Evolutionary conservation across 208 protist species (phyloP), one percentile per base, ranked within the genome.

Genomic region (Leishmania aethiopica): DNA sequence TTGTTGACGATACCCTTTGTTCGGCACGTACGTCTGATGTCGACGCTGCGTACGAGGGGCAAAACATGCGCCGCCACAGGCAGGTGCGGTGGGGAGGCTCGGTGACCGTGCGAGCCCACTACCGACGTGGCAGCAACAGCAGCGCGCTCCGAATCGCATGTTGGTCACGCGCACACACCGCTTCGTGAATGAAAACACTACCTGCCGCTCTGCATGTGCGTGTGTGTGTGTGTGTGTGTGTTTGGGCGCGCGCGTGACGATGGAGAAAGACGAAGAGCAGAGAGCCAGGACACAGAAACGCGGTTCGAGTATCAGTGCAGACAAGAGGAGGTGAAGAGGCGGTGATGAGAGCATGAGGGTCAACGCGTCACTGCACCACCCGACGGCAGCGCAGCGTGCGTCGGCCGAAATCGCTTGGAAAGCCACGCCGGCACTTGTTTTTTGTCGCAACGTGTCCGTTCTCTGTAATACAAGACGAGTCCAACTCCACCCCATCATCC

Each of bases 1-100:
- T 75, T 95, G 89, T 57, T 88, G 53, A 17, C 93, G 92, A 74
- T 96, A 95, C 62, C 95, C 95, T 66, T 96, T 98, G 84, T 93
- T 96, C 22, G 92, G 93, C 67, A 94, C 80, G 28, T 81, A 71
- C 4, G 67, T 79, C 75, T 93, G 90, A 35, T 79, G 78, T 19
- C 69, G 77, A 28, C 76, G 76, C 57, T 80, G 67, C 55, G n/a
- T 49, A 1, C 47, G 11, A 47, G 60, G 8, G 11, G 71, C 59
- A 70, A n/a, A 25, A 25, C 35, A 5, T 37, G 4, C 7, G 28
- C 69, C 45, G 53, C 32, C 47, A 59, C 45, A 47, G 62, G 22
- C 45, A 35, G 64, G 32, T 45, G 73, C 51, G 2, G 17, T 62
- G 47, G 32, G 40, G 32, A 19, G 51, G 32, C 73, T 37, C 8